Conservation (phyloP, 805 yeast species). For the Saccharomyces paradoxus region DNA sequence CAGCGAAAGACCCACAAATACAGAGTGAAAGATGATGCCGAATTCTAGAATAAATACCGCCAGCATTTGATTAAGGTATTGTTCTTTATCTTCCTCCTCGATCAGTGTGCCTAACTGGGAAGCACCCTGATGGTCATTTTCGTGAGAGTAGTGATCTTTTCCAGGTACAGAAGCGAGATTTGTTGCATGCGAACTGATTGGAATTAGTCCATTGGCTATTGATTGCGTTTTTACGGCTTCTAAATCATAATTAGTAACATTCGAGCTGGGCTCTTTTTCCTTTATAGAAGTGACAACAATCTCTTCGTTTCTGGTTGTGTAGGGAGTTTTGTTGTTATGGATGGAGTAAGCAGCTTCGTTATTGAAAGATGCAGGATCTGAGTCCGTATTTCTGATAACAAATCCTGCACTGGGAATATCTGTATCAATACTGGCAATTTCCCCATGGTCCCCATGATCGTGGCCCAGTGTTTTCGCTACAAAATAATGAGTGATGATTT, state of each 20-base stretch:
- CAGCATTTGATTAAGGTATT: constrained; percentile 48
- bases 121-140: constrained; percentile 7
- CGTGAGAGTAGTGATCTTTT: constrained; percentile 8
- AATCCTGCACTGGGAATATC: background rate
- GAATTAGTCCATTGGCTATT: background rate
- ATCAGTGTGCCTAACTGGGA: constrained; percentile 8
- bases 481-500: constrained; percentile 38
- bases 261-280: background rate
- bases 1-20: constrained; percentile 69
- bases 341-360: background rate
- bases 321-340: background rate
- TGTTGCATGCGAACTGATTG: background rate
- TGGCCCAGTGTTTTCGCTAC: constrained; percentile 30
- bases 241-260: background rate
- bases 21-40: constrained; percentile 77
- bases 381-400: background rate
- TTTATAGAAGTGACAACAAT: background rate
- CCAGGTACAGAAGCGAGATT: constrained; percentile 7
- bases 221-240: background rate
- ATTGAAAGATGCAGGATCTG: background rate
- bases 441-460: constrained; percentile 2
- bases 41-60: constrained; percentile 58
- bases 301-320: background rate
- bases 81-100: constrained; percentile 30
- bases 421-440: background rate